Evolutionary conservation across 2,329 filamentous ascomycete genomes (phyloP).

Genomic region (Coleophoma cylindrospora): DNA sequence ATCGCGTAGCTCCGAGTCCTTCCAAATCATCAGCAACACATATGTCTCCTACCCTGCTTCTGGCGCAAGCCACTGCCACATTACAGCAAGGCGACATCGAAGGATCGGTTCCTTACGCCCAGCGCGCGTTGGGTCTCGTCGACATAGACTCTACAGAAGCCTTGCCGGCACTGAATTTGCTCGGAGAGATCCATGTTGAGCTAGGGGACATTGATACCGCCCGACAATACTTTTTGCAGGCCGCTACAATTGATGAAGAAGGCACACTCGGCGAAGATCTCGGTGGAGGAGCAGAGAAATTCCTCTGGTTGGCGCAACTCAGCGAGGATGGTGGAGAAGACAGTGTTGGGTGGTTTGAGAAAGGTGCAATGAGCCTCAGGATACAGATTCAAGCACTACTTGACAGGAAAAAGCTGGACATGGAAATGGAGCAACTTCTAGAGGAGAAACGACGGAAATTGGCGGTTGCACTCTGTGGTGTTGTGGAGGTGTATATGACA

Average conservation of each 20-base stretch:
- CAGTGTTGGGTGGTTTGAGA: slow-evolving; percentile 63
- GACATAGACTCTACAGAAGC: slow-evolving; percentile 19
- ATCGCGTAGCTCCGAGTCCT: slow-evolving; percentile 17
- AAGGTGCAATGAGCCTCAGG: slow-evolving; percentile 68
- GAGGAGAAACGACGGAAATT: slow-evolving; percentile 77
- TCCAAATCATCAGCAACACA: slow-evolving; percentile 19
- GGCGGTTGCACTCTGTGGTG: slow-evolving; percentile 86
- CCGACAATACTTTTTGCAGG: slow-evolving; percentile 64
- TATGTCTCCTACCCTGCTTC: slow-evolving; percentile 14
- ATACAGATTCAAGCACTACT: slow-evolving; percentile 63
- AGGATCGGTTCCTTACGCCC: slow-evolving; percentile 20
- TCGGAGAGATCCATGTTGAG: slow-evolving; percentile 31
- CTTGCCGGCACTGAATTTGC: slow-evolving; percentile 25
- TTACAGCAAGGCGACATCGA: slow-evolving; percentile 27
- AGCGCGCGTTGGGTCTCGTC: slow-evolving; percentile 18
- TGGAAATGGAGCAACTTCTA: slow-evolving; percentile 33
- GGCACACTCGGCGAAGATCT: slow-evolving; percentile 64
- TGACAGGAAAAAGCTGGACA: slow-evolving; percentile 38
- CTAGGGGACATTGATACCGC: slow-evolving; percentile 69
- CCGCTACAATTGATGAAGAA: slow-evolving; percentile 71
- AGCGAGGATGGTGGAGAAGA: slow-evolving; percentile 65
- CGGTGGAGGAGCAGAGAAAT: slow-evolving; percentile 88
- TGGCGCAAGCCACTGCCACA: slow-evolving; percentile 20
- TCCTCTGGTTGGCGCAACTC: slow-evolving; percentile 89
- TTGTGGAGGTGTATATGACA: slow-evolving; percentile 98